Evolutionary conservation across 345 rosid species (phyloP).

Genomic region (Salix caprea): DNA sequence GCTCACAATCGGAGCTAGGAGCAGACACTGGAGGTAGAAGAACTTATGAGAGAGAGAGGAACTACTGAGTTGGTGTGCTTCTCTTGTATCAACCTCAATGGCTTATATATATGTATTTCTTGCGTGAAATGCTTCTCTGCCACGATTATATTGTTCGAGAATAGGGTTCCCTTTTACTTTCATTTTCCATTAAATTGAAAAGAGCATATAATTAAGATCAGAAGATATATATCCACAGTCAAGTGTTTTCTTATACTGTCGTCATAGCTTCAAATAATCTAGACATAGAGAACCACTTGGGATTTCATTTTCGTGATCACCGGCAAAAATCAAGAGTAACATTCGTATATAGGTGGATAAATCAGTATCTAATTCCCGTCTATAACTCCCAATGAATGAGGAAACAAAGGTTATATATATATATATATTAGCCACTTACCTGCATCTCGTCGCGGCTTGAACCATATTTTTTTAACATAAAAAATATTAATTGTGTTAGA

Average conservation of each 20-base stretch:
- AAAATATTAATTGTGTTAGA: too few relatives aligned
- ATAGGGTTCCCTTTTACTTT: conserved; percentile 31
- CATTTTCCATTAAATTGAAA: conserved; percentile 7
- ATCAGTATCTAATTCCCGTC: conserved; percentile 24
- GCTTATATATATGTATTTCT: conserved; percentile 30
- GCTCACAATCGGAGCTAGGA: background rate
- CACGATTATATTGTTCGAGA: conserved; percentile 32
- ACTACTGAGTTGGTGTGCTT: background rate
- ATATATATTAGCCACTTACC: too few relatives aligned
- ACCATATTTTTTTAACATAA: too few relatives aligned
- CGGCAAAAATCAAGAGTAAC: background rate
- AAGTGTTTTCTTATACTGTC: conserved; percentile 1
- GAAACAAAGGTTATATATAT: conserved; percentile 22
- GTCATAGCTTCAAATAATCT: background rate
- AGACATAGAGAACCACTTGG: background rate
- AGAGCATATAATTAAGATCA: background rate
- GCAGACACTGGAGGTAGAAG: background rate
- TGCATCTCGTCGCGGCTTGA: too few relatives aligned
- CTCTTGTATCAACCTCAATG: background rate
- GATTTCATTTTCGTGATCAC: conserved; percentile 4
- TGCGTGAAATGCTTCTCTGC: conserved; percentile 26
- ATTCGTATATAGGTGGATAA: conserved; percentile 9
- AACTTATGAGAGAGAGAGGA: background rate
- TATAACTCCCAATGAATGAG: conserved; percentile 27
- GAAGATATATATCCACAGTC: background rate